Percentiles rank a stretch among this genome's conserved stretches.
Evolutionary conservation across 192 early-diverging fungal genomes (phyloP).

Genomic region (Glomus cerebriforme): DNA sequence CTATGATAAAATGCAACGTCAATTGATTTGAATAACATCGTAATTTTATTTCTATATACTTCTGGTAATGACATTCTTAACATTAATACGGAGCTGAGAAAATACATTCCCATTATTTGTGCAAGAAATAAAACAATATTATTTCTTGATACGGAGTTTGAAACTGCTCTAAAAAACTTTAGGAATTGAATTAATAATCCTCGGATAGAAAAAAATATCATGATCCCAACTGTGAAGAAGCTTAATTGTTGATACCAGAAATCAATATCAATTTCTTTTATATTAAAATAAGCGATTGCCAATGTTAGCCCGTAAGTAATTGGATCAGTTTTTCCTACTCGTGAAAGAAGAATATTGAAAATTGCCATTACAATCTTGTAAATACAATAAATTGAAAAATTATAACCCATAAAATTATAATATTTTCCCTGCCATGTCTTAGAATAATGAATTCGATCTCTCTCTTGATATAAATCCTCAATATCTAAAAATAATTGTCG

Average conservation of each 20-base stretch:
- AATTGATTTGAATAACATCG: slow-evolving; percentile 74
- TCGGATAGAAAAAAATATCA: slow-evolving; percentile 89
- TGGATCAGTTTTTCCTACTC: slow-evolving; percentile 76
- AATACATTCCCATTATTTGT: slow-evolving; percentile 92
- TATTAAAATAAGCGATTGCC: slow-evolving; percentile 64
- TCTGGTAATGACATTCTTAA: slow-evolving; percentile 64
- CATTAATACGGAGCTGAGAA: slow-evolving; percentile 88
- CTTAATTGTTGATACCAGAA: slow-evolving; percentile 92
- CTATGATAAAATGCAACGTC: slow-evolving; percentile 91
- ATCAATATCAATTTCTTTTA: slow-evolving; percentile 66
- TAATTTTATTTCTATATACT: slow-evolving; percentile 66
- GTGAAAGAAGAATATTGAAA: slow-evolving; percentile 76
- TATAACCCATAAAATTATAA: slow-evolving; percentile 79
- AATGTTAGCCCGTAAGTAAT: slow-evolving; percentile 79
- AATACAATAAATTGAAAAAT: slow-evolving; percentile 88
- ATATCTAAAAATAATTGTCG: slow-evolving; percentile 77
- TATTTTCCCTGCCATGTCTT: slow-evolving; percentile 78
- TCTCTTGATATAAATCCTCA: slow-evolving; percentile 80
- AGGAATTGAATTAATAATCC: slow-evolving; percentile 82
- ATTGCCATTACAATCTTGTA: slow-evolving; percentile 85
- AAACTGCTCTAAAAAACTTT: slow-evolving; percentile 74
- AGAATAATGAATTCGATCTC: slow-evolving; percentile 55
- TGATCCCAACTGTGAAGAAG: slow-evolving; percentile 87
- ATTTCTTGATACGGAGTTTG: slow-evolving; percentile 69
- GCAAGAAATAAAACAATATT: slow-evolving; percentile 79